Evolutionary conservation across 148 eudicot genomes (phyloP).

Genomic region (Hydrangea macrophylla): DNA sequence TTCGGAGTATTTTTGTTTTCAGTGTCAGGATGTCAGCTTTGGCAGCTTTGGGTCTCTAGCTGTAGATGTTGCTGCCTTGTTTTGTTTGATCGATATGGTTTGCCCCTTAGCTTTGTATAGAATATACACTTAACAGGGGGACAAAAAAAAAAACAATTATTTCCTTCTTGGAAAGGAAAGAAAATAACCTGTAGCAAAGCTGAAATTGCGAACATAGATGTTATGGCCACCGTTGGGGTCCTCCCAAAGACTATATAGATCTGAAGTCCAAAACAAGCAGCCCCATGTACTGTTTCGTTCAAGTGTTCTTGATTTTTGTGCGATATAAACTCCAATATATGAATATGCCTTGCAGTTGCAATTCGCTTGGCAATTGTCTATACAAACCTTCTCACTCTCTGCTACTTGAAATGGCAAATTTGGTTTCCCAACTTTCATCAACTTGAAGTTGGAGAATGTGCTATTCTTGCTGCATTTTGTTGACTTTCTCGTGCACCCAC

Average conservation of each 20-base stretch:
- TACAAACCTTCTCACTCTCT: slow-evolving; percentile 3
- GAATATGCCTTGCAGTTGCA: slow-evolving; percentile 31
- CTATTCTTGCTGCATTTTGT: background rate
- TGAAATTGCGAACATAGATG: slow-evolving; percentile 15
- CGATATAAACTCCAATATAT: background rate
- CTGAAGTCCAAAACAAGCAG: slow-evolving; percentile 21
- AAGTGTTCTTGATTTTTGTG: too few relatives aligned
- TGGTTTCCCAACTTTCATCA: slow-evolving; percentile 3
- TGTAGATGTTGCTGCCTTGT: too few relatives aligned
- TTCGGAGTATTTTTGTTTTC: too few relatives aligned
- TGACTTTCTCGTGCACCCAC: slow-evolving; percentile 13
- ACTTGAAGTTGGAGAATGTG: background rate
- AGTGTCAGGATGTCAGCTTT: too few relatives aligned
- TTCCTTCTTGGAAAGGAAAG: too few relatives aligned
- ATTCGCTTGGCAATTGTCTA: slow-evolving; percentile 7
- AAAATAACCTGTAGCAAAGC: slow-evolving; percentile 16
- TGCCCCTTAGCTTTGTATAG: too few relatives aligned
- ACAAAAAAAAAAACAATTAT: too few relatives aligned
- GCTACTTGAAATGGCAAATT: background rate
- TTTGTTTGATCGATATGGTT: too few relatives aligned
- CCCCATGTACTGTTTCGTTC: background rate
- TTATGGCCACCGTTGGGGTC: slow-evolving; percentile 13
- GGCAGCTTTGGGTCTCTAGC: too few relatives aligned
- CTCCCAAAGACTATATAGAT: slow-evolving; percentile 20
- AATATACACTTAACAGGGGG: too few relatives aligned